Evolutionary conservation across 495 filamentous ascomycete species (phyloP).

Genomic region (Aspergillus indologenus): DNA sequence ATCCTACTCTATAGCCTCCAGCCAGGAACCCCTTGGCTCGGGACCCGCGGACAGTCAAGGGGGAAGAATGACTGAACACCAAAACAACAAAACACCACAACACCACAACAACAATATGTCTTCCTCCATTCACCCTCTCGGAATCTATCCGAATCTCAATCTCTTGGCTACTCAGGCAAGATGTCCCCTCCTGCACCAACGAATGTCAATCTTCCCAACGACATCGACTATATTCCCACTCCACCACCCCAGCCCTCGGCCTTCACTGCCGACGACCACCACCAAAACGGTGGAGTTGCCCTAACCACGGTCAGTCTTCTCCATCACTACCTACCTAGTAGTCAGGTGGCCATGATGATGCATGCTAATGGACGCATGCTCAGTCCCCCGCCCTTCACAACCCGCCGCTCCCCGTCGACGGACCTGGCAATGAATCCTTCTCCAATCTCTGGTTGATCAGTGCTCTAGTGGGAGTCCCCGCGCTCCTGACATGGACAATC

Average conservation of each 20-base stretch:
- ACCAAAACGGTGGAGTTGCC: background rate
- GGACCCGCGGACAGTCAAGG: too few relatives aligned
- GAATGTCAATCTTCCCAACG: slow-evolving; percentile 1
- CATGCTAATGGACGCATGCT: background rate
- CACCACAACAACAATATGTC: too few relatives aligned
- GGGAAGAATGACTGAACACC: too few relatives aligned
- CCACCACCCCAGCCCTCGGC: background rate
- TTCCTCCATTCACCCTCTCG: too few relatives aligned
- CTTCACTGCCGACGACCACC: background rate
- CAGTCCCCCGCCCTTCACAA: slow-evolving; percentile 63
- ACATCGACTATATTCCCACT: background rate
- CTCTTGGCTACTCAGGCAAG: too few relatives aligned
- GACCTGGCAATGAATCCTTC: slow-evolving; percentile 54
- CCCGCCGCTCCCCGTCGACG: slow-evolving; percentile 59
- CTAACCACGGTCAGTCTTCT: slow-evolving; percentile 1
- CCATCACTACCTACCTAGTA: background rate
- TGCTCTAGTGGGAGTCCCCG: slow-evolving; percentile 43
- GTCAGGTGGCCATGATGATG: background rate
- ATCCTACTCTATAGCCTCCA: too few relatives aligned
- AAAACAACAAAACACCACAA: too few relatives aligned
- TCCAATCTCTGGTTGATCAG: slow-evolving; percentile 46
- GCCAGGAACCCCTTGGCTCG: too few relatives aligned
- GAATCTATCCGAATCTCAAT: too few relatives aligned
- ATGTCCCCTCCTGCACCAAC: background rate
- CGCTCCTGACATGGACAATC: slow-evolving; percentile 39